phyloP scores from a whole-genome alignment of 257 asterid genomes.

The Przewalskia tangutica region DNA sequence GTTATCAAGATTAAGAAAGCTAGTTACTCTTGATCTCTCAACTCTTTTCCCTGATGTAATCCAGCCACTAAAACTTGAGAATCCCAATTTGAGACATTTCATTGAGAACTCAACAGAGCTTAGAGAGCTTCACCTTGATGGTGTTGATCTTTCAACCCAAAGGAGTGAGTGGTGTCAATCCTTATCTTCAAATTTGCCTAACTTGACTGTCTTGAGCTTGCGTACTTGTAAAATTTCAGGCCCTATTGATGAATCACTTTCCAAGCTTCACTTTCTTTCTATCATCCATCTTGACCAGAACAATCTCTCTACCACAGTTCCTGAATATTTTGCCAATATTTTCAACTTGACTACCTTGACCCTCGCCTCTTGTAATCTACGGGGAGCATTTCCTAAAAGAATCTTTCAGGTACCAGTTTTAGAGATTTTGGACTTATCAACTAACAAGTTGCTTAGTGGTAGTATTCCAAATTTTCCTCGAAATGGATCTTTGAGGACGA shows the following conservation, averaged over 20 bases:
- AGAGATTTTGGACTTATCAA: slow-evolving; percentile 22
- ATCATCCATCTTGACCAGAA: slow-evolving; percentile 27
- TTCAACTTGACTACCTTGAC: slow-evolving; percentile 24
- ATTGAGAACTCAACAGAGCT: slow-evolving; percentile 29
- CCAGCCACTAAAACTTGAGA: slow-evolving; percentile 26
- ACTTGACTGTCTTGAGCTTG: slow-evolving; percentile 39
- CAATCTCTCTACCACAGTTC: slow-evolving; percentile 22
- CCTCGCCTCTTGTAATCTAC: slow-evolving; percentile 25
- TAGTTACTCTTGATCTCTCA: slow-evolving; percentile 20
- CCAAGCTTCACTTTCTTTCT: slow-evolving; percentile 25
- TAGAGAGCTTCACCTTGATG: slow-evolving; percentile 40
- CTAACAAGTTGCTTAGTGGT: slow-evolving; percentile 17
- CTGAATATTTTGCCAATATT: slow-evolving; percentile 22
- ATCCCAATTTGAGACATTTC: slow-evolving; percentile 33
- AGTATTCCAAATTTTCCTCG: slow-evolving; percentile 10
- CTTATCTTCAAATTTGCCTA: slow-evolving; percentile 27
- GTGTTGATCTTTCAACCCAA: slow-evolving; percentile 31
- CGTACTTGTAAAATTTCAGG: slow-evolving; percentile 29
- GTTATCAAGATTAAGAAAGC: slow-evolving; percentile 11
- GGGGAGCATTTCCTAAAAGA: slow-evolving; percentile 31
- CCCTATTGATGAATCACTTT: slow-evolving; percentile 27
- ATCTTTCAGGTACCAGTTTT: slow-evolving; percentile 26
- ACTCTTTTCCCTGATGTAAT: background rate
- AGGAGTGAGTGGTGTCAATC: slow-evolving; percentile 27
- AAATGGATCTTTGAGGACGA: slow-evolving; percentile 7